Percentiles rank a stretch among this genome's conserved stretches.
phyloP scores from a whole-genome alignment of 2,329 filamentous ascomycete species.

The Fusarium torreyae region DNA sequence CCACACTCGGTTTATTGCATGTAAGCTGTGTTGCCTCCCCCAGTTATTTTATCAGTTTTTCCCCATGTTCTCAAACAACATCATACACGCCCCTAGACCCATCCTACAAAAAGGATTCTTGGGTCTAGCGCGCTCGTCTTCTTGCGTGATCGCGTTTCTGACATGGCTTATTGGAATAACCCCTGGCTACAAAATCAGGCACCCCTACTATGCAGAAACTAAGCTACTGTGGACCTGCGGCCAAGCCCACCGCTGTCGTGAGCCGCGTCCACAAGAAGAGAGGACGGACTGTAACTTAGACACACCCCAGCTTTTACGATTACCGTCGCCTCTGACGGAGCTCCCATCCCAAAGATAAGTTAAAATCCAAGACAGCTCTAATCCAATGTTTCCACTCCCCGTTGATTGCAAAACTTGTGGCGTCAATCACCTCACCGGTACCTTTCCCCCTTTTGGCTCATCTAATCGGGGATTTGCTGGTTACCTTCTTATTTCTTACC shows the following conservation, averaged over 20 bases:
- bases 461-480: conserved; percentile 35
- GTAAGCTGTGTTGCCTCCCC: background rate
- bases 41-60: conserved; percentile 1
- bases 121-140: conserved; percentile 19
- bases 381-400: conserved; percentile 35
- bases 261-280: conserved; percentile 24
- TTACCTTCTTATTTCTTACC: conserved; percentile 32
- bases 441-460: conserved; percentile 32
- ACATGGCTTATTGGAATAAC: conserved; percentile 42
- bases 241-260: conserved; percentile 24
- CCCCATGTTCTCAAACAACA: conserved; percentile 33
- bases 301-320: conserved; percentile 19
- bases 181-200: conserved; percentile 32
- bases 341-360: conserved; percentile 28
- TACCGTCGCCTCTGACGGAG: background rate
- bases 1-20: conserved; percentile 37
- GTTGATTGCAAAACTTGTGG: conserved; percentile 49
- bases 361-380: conserved; percentile 1
- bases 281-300: conserved; percentile 1
- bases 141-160: conserved; percentile 30
- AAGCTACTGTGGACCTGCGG: conserved; percentile 20
- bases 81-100: conserved; percentile 20
- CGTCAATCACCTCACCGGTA: conserved; percentile 49
- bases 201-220: conserved; percentile 21
- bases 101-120: conserved; percentile 5